A percentile compares a stretch with the other conserved stretches of the same genome.
These are phyloP conservation scores for Penicillium fimorum DNA, from an alignment of 495 filamentous ascomycete genomes.

Conservation along the genomic window DNA sequence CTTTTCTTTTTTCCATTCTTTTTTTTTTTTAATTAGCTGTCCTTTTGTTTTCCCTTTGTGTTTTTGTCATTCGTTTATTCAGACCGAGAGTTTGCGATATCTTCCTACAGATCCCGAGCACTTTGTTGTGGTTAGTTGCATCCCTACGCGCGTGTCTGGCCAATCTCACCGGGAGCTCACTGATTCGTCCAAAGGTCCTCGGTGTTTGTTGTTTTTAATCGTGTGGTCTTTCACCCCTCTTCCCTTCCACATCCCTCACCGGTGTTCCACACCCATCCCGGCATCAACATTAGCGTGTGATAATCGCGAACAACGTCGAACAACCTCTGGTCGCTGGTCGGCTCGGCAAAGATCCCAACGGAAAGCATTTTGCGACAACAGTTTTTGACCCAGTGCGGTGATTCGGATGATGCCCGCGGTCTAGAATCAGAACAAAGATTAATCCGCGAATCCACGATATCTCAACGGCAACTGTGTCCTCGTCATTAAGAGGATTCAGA, in stretches of 20 bases:
- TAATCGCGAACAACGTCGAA: constrained; percentile 10
- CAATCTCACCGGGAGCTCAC: constrained; percentile 18
- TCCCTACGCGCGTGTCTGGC: constrained; percentile 19
- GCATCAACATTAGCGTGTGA: constrained; percentile 13
- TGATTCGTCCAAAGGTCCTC: constrained; percentile 23
- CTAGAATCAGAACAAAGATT: constrained; percentile 27
- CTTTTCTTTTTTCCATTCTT: not conserved
- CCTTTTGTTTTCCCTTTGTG: constrained; percentile 17
- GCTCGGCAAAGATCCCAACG: constrained; percentile 23
- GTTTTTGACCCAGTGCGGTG: constrained; percentile 6
- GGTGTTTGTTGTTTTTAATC: constrained; percentile 22
- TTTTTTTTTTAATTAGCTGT: constrained; percentile 14
- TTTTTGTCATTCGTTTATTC: constrained; percentile 15
- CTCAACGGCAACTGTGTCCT: constrained; percentile 31
- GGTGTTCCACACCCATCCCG: constrained; percentile 10
- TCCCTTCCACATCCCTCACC: constrained; percentile 20
- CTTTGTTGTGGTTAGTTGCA: constrained; percentile 27
- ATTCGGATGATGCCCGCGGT: constrained; percentile 37
- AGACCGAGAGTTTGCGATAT: constrained; percentile 10
- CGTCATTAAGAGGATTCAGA: constrained; percentile 25
- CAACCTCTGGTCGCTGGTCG: constrained; percentile 38
- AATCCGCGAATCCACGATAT: constrained; percentile 23
- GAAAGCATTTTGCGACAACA: constrained; percentile 9
- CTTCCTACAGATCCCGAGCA: constrained; percentile 18
- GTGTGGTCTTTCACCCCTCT: constrained; percentile 7